Conservation (phyloP, 179 eudicot genomes). For the Vitellaria paradoxa region DNA sequence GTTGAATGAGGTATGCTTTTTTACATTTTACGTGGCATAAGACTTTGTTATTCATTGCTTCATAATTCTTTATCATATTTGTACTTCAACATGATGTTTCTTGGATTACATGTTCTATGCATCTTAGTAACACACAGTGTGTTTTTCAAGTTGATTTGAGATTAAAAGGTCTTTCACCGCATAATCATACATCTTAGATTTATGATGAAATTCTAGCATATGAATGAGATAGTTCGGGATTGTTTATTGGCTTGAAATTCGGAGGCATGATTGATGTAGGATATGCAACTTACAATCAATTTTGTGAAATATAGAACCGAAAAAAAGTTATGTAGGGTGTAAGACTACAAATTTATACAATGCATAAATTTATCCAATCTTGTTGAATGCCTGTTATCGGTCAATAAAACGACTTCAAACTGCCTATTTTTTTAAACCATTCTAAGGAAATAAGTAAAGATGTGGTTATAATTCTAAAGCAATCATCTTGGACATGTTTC, state of each 20-base stretch:
- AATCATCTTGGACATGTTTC: background rate
- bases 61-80: background rate
- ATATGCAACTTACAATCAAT: no score
- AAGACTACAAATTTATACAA: background rate
- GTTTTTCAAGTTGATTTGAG: background rate
- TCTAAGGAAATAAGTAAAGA: background rate
- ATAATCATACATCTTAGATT: background rate
- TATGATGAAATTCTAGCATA: background rate
- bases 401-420: background rate
- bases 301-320: background rate
- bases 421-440: background rate
- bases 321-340: background rate
- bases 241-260: background rate
- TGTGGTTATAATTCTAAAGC: background rate
- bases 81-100: background rate
- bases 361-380: background rate
- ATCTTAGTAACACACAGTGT: background rate
- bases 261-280: background rate
- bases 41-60: background rate
- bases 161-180: background rate
- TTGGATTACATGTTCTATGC: background rate
- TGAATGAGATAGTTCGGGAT: background rate
- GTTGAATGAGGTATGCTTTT: background rate
- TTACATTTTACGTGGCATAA: background rate
- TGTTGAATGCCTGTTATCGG: background rate